A percentile compares a stretch with the other conserved stretches of the same genome.
phyloP scores from a whole-genome alignment of 2,329 filamentous ascomycete species.

The Ceratocystiopsis brevicomis region DNA sequence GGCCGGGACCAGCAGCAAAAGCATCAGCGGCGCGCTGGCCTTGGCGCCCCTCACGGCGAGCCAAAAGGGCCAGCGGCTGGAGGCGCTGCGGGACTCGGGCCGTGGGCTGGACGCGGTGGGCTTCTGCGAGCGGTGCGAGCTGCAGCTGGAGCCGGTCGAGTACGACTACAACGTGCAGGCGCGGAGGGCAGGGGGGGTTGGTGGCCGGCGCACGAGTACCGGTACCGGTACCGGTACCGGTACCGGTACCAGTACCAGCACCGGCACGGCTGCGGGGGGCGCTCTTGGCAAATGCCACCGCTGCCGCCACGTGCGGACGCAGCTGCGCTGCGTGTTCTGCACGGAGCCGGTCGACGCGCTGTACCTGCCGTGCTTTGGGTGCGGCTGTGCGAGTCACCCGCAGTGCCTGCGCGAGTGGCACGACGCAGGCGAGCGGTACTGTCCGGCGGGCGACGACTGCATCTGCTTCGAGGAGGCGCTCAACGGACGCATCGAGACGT shows the following conservation, averaged over 20 bases:
- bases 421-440: constrained; percentile 33
- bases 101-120: constrained; percentile 44
- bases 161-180: constrained; percentile 20
- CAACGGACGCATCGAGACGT: constrained; percentile 39
- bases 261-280: neutral
- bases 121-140: constrained; percentile 43
- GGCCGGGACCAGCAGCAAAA: too few species aligned
- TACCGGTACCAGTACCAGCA: neutral
- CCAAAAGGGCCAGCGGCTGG: constrained; percentile 30
- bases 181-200: constrained; percentile 15
- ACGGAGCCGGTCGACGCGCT: constrained; percentile 39
- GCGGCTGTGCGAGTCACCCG: constrained; percentile 43
- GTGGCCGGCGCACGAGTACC: constrained; percentile 11
- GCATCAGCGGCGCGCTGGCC: constrained; percentile 11
- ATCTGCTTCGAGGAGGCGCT: constrained; percentile 38
- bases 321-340: constrained; percentile 44
- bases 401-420: constrained; percentile 41
- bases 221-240: neutral
- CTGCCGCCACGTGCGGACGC: constrained; percentile 35
- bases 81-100: constrained; percentile 29
- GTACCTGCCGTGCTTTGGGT: constrained; percentile 42
- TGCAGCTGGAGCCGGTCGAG: constrained; percentile 38
- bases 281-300: constrained; percentile 30
- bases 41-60: constrained; percentile 10
- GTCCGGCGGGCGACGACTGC: constrained; percentile 47